phyloP scores from a whole-genome alignment of 2,329 filamentous ascomycete genomes.

The Cytospora piceae region DNA sequence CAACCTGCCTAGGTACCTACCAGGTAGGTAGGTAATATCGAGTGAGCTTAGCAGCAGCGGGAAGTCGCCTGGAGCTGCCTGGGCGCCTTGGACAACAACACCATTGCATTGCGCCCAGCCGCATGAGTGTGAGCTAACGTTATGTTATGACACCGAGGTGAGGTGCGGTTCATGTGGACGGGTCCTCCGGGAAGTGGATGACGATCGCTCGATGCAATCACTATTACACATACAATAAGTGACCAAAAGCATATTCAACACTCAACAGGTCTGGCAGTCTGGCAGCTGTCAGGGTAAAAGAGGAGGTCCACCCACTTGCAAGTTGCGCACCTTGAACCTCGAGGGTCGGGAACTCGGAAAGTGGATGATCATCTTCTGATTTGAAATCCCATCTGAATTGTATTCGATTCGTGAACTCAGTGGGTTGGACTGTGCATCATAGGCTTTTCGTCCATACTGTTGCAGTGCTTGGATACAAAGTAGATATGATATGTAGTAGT shows the following conservation, averaged over 20 bases:
- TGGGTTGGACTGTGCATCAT: background rate
- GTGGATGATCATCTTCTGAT: background rate
- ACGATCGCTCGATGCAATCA: slow-evolving; percentile 13
- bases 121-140: background rate
- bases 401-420: background rate
- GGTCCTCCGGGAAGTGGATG: background rate
- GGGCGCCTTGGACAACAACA: background rate
- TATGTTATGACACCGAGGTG: background rate
- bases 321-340: background rate
- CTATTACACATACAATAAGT: slow-evolving; percentile 15
- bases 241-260: background rate
- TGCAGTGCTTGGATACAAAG: background rate
- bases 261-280: background rate
- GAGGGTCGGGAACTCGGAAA: background rate
- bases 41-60: background rate
- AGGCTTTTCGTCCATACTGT: background rate
- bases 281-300: background rate
- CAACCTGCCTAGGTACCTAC: background rate
- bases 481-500: background rate
- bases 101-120: background rate
- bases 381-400: background rate
- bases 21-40: too few species aligned
- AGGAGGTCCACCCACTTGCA: background rate
- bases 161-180: too few species aligned
- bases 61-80: background rate